A percentile compares a stretch with the other conserved stretches of the same genome.
These are phyloP conservation scores for Coniochaeta sp. DNA, from an alignment of 2,329 filamentous ascomycete species.

Conservation along the genomic window DNA sequence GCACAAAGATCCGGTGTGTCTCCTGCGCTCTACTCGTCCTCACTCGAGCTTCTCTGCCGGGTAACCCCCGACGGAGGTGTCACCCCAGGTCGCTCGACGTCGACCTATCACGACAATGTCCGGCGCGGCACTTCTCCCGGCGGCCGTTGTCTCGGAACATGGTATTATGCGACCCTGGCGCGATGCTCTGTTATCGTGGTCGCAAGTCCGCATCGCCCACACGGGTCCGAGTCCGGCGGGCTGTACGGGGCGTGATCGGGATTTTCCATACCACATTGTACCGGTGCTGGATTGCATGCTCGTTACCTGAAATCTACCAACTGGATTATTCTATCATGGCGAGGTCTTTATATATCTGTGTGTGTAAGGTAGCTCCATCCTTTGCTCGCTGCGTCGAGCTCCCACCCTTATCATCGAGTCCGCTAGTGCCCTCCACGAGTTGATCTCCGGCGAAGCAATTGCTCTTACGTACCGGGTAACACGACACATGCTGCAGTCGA, in stretches of 20 bases:
- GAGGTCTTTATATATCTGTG: not conserved
- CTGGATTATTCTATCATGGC: not conserved
- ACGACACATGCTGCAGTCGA: not conserved
- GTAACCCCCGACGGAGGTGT: not conserved
- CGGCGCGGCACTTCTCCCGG: not conserved
- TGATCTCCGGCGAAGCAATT: not conserved
- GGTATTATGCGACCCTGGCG: not conserved
- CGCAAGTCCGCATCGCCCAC: too few relatives aligned
- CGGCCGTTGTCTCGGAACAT: not conserved
- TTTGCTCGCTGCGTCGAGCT: not conserved
- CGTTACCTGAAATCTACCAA: not conserved
- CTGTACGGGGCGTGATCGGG: not conserved
- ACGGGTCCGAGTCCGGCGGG: not conserved
- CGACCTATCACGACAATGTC: not conserved
- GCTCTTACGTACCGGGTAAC: not conserved
- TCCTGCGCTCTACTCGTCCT: not conserved
- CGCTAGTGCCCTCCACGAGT: not conserved
- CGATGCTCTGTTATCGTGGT: too few relatives aligned
- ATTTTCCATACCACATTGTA: too few relatives aligned
- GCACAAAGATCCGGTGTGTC: not conserved
- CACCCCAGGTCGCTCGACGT: not conserved
- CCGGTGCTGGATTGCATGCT: not conserved
- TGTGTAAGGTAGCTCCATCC: not conserved
- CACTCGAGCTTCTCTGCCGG: not conserved
- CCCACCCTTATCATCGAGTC: not conserved